phyloP scores from a whole-genome alignment of 1,139 yeast species.

The Blastobotrys aristatus region DNA sequence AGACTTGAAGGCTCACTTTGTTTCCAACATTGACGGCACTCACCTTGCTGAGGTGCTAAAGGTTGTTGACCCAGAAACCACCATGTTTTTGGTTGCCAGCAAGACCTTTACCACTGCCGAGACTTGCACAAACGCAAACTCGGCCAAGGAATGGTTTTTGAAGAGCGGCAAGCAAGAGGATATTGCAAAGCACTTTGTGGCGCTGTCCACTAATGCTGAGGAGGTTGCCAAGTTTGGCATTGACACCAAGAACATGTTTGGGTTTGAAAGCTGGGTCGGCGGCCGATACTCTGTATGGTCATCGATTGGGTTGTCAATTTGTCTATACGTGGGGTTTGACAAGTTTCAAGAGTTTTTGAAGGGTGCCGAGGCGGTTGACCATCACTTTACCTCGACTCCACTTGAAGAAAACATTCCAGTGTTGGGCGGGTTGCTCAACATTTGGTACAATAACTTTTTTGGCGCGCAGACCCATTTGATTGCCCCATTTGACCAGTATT shows the following conservation, averaged over 20 bases:
- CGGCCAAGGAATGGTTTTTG: conserved; percentile 94
- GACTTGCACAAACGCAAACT: conserved; percentile 90
- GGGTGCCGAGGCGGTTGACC: conserved; percentile 97
- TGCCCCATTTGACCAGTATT: conserved; percentile 97
- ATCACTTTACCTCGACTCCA: conserved; percentile 80
- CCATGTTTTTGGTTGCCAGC: conserved; percentile 90
- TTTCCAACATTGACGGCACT: conserved; percentile 97
- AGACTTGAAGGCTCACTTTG: conserved; percentile 80
- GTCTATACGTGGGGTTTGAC: conserved; percentile 90
- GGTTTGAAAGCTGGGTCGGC: conserved; percentile 98
- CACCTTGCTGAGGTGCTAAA: conserved; percentile 89
- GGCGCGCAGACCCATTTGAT: conserved; percentile 98
- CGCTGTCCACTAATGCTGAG: conserved; percentile 85
- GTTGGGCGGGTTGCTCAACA: conserved; percentile 85
- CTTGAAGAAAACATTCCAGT: conserved; percentile 88
- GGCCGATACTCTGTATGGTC: conserved; percentile 99
- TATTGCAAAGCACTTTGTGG: conserved; percentile 96
- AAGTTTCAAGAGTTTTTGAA: conserved; percentile 85
- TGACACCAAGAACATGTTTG: conserved; percentile 97
- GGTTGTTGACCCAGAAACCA: conserved; percentile 77
- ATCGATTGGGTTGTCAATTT: conserved; percentile 93
- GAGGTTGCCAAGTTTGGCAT: conserved; percentile 94
- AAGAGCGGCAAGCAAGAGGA: conserved; percentile 61
- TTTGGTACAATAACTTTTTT: conserved; percentile 97
- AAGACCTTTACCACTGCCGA: conserved; percentile 99